Evolutionary conservation across 2,329 filamentous ascomycete species (phyloP).

Genomic region (Alternaria arborescens): DNA sequence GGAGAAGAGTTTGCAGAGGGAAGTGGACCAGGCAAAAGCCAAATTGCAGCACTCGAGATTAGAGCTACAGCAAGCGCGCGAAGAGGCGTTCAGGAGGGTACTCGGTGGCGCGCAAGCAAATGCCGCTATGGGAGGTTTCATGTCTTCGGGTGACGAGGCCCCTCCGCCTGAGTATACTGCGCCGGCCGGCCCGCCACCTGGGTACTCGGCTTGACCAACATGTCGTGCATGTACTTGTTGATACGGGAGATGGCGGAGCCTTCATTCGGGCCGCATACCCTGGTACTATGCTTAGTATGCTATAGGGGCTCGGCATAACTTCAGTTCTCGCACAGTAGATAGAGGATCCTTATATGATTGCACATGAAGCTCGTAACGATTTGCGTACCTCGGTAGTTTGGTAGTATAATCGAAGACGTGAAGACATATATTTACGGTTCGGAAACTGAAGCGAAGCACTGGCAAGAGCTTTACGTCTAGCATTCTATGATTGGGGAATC

Average conservation of each 20-base stretch:
- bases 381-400: background rate
- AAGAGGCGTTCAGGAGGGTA: constrained; percentile 53
- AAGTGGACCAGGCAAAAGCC: constrained; percentile 43
- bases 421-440: background rate
- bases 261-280: constrained; percentile 1
- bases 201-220: constrained; percentile 3
- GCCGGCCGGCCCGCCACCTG: constrained; percentile 12
- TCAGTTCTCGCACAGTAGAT: background rate
- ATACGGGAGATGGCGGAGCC: background rate
- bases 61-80: constrained; percentile 58
- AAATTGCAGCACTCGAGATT: constrained; percentile 40
- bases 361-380: background rate
- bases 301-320: background rate
- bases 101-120: constrained; percentile 20
- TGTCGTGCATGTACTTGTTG: background rate
- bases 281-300: background rate
- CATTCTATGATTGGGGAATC: background rate
- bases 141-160: constrained; percentile 8
- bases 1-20: constrained; percentile 29
- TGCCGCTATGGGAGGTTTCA: background rate
- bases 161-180: constrained; percentile 23
- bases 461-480: background rate
- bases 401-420: background rate
- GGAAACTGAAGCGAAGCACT: background rate
- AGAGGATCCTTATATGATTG: background rate